Evolutionary conservation across 2,329 filamentous ascomycete species (phyloP).

Genomic region (Neofusicoccum kwambonambiense): DNA sequence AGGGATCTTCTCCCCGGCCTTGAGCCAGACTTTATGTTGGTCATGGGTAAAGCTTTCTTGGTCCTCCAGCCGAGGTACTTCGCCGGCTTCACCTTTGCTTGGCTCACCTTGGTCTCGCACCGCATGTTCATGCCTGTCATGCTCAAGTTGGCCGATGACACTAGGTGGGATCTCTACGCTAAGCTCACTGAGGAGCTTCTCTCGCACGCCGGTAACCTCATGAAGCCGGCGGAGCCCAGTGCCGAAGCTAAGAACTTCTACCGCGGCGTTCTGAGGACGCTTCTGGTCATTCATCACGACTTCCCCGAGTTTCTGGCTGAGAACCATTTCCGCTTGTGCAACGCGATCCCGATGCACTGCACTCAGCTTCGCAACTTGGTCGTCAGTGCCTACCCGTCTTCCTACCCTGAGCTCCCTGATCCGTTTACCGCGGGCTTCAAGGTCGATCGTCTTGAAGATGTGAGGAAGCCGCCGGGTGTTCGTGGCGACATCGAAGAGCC

Average conservation of each 20-base stretch:
- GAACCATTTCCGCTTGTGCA: slow-evolving; percentile 79
- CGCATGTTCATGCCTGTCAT: slow-evolving; percentile 79
- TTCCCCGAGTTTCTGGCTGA: slow-evolving; percentile 90
- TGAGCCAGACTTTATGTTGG: slow-evolving; percentile 67
- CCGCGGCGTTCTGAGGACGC: slow-evolving; percentile 75
- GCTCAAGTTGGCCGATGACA: slow-evolving; percentile 64
- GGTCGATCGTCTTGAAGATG: slow-evolving; percentile 73
- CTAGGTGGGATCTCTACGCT: slow-evolving; percentile 74
- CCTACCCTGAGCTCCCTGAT: slow-evolving; percentile 69
- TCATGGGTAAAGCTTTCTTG: slow-evolving; percentile 68
- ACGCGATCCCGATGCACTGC: slow-evolving; percentile 78
- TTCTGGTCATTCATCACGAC: slow-evolving; percentile 87
- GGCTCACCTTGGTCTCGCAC: slow-evolving; percentile 80
- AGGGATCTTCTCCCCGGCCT: slow-evolving; percentile 51
- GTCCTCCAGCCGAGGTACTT: slow-evolving; percentile 74
- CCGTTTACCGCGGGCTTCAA: slow-evolving; percentile 72
- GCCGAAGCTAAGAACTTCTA: slow-evolving; percentile 79
- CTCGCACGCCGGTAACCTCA: slow-evolving; percentile 71
- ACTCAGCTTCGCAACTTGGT: slow-evolving; percentile 87
- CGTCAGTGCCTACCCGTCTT: slow-evolving; percentile 73
- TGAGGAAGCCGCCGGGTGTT: slow-evolving; percentile 65
- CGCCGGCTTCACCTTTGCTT: slow-evolving; percentile 80
- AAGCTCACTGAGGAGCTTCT: slow-evolving; percentile 72
- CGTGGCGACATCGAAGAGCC: slow-evolving; percentile 60
- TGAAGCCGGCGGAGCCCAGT: slow-evolving; percentile 70